Percentiles rank a stretch among this genome's conserved stretches.
These are phyloP conservation scores for Rhynchosporium graminicola DNA, from an alignment of 2,329 filamentous ascomycete genomes.

Conservation along the genomic window DNA sequence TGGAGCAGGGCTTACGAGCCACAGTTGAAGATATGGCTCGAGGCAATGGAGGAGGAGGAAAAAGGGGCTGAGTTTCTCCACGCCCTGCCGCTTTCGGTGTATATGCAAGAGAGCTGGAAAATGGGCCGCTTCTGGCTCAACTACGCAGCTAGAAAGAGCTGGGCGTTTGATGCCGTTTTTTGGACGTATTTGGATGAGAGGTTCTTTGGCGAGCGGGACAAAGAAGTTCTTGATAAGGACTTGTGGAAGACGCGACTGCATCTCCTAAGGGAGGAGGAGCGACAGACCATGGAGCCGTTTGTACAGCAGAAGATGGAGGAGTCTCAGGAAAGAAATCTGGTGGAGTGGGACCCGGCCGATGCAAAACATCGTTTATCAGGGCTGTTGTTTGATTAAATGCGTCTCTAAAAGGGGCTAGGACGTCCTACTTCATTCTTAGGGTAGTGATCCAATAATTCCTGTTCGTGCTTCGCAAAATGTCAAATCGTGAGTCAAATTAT, in stretches of 20 bases:
- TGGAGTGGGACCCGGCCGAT: constrained; percentile 21
- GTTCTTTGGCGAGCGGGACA: constrained; percentile 40
- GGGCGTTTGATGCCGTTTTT: constrained; percentile 43
- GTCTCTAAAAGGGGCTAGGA: background rate
- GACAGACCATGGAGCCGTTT: constrained; percentile 35
- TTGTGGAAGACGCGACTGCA: constrained; percentile 39
- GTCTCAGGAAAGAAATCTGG: constrained; percentile 21
- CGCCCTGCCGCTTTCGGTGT: constrained; percentile 28
- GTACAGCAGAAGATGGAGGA: constrained; percentile 39
- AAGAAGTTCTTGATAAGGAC: constrained; percentile 23
- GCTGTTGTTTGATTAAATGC: constrained; percentile 20
- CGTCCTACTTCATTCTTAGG: too few relatives aligned
- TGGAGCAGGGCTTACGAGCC: constrained; percentile 42
- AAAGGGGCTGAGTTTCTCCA: background rate
- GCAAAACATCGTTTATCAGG: constrained; percentile 15
- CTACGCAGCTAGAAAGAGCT: constrained; percentile 36
- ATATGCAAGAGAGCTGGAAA: constrained; percentile 45
- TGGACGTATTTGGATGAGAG: constrained; percentile 43
- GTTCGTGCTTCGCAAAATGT: too few relatives aligned
- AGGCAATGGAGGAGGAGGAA: constrained; percentile 39
- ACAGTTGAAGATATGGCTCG: constrained; percentile 41
- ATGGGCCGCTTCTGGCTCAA: constrained; percentile 40
- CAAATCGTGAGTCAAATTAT: too few relatives aligned
- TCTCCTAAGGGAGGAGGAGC: constrained; percentile 38
- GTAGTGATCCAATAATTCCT: too few relatives aligned